These are phyloP conservation scores for Capsicum pubescens DNA, from an alignment of 257 asterid species.

Conservation along the genomic window DNA sequence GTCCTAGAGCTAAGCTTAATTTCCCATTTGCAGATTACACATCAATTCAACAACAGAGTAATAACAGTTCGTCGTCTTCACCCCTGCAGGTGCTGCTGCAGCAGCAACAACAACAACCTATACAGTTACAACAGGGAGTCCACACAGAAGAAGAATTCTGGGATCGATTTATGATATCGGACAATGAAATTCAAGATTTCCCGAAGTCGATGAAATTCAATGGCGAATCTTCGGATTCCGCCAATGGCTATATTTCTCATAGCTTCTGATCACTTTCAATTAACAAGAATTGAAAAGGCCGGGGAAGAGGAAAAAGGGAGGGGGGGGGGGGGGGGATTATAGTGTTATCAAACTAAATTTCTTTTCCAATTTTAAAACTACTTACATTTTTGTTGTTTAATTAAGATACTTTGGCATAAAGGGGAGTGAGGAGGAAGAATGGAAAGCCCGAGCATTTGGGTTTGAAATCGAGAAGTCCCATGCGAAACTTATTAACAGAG, in stretches of 20 bases:
- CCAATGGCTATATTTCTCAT: slow-evolving; percentile 26
- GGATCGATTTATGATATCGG: slow-evolving; percentile 32
- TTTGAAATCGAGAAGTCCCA: too few species aligned
- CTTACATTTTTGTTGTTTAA: too few species aligned
- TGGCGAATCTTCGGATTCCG: slow-evolving; percentile 53
- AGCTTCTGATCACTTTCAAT: not conserved
- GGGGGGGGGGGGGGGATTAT: not conserved
- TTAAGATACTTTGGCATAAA: too few species aligned
- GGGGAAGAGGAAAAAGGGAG: not conserved
- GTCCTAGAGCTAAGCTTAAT: slow-evolving; percentile 84
- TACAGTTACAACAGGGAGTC: slow-evolving; percentile 21
- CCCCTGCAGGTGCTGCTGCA: not conserved
- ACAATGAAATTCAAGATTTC: slow-evolving; percentile 57
- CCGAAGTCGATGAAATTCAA: slow-evolving; percentile 54
- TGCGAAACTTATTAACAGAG: too few species aligned
- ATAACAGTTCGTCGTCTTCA: not conserved
- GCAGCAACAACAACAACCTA: not conserved
- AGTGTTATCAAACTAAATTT: not conserved
- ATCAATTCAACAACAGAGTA: not conserved
- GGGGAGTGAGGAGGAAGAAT: too few species aligned
- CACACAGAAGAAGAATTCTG: slow-evolving; percentile 24
- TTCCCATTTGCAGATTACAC: slow-evolving; percentile 73
- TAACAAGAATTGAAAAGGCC: not conserved
- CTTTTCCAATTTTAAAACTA: too few species aligned
- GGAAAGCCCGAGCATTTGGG: too few species aligned